Percentiles rank a stretch among this genome's conserved stretches.
Evolutionary conservation across 2,329 filamentous ascomycete species (phyloP).

Genomic region (Cordyceps tenuipes): DNA sequence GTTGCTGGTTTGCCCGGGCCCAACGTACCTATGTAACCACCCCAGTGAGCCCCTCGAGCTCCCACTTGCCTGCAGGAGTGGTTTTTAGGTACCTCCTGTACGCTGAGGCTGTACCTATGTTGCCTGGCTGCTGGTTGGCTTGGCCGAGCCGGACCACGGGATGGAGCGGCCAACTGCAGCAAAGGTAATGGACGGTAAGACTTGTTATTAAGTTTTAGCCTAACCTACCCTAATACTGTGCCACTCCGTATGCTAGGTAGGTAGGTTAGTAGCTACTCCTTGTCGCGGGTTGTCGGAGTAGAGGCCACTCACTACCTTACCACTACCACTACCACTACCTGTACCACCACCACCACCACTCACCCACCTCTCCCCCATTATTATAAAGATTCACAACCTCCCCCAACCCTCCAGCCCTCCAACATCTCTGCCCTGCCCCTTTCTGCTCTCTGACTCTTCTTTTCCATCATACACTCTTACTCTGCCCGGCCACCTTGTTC

Average conservation of each 20-base stretch:
- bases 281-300: neutral
- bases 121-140: neutral
- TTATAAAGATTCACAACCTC: constrained; percentile 11
- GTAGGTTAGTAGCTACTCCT: too few species aligned
- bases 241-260: neutral
- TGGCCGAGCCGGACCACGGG: neutral
- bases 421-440: constrained; percentile 15
- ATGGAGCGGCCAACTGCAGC: neutral
- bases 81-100: neutral
- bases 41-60: neutral
- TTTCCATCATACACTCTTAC: constrained; percentile 1
- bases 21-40: constrained; percentile 1
- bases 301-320: neutral
- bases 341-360: neutral
- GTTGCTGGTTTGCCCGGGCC: neutral
- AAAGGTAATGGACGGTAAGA: neutral
- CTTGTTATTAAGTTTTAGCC: neutral
- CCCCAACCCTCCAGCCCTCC: constrained; percentile 1
- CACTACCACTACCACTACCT: neutral
- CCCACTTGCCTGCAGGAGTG: neutral
- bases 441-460: constrained; percentile 10
- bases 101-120: too few species aligned
- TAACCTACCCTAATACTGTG: neutral
- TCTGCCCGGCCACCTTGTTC: neutral
- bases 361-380: neutral